These are phyloP conservation scores for Calonectria pseudoreteaudii DNA, from an alignment of 2,329 filamentous ascomycete genomes.

Conservation along the genomic window DNA sequence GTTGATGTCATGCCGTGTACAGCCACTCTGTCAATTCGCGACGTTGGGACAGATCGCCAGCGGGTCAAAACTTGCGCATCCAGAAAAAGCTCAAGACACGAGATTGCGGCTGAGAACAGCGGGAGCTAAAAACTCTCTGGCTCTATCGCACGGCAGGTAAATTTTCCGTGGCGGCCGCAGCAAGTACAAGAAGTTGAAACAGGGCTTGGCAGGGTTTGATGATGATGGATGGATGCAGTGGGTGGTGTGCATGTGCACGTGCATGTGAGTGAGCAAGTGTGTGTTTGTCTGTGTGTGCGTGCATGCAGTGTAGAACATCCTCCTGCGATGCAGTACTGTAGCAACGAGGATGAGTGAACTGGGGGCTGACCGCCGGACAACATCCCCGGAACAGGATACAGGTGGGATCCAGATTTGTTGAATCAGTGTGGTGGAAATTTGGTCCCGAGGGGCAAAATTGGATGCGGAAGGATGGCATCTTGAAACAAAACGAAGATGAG, in stretches of 20 bases:
- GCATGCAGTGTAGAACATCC: background rate
- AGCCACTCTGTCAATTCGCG: conserved; percentile 4
- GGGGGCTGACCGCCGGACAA: background rate
- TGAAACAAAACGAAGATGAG: conserved; percentile 22
- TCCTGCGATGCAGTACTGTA: background rate
- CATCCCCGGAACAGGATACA: conserved; percentile 1
- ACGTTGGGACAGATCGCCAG: background rate
- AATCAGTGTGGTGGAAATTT: background rate
- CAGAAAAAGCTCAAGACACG: conserved; percentile 3
- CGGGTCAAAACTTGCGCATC: background rate
- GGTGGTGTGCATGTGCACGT: background rate
- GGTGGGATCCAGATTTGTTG: background rate
- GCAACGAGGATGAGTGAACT: background rate
- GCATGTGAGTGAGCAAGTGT: background rate
- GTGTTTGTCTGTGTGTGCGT: background rate
- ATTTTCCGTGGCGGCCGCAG: conserved; percentile 6
- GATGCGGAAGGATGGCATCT: conserved; percentile 4
- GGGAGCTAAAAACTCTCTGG: background rate
- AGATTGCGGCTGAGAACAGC: conserved; percentile 11
- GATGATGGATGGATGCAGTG: background rate
- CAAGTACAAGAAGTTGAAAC: conserved; percentile 18
- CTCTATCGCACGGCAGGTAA: conserved; percentile 12
- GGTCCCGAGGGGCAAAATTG: background rate
- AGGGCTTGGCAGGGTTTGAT: conserved; percentile 14
- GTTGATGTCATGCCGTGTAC: background rate